Percentiles rank a stretch among this genome's conserved stretches.
Conservation (phyloP, 2,329 filamentous ascomycete genomes). For the Balansia obtecta region DNA sequence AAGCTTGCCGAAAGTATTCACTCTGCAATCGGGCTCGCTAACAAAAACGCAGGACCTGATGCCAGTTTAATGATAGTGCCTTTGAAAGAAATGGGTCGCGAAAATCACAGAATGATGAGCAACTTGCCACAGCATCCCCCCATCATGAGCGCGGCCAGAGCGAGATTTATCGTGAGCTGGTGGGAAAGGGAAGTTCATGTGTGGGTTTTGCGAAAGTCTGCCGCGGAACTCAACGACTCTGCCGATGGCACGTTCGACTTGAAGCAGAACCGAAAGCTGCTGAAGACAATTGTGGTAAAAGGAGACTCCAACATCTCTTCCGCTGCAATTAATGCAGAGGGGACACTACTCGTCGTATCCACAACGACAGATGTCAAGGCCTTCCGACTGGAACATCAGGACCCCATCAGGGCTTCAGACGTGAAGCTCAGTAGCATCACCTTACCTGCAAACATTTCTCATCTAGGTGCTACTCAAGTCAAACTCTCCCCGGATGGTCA, state of each 20-base stretch:
- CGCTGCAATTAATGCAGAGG: slow-evolving; percentile 57
- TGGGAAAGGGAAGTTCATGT: slow-evolving; percentile 82
- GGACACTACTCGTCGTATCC: slow-evolving; percentile 62
- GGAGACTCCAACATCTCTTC: slow-evolving; percentile 77
- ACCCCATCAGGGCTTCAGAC: slow-evolving; percentile 37
- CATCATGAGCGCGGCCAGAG: slow-evolving; percentile 57
- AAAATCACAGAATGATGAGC: slow-evolving; percentile 73
- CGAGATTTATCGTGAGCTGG: slow-evolving; percentile 75
- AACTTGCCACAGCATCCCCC: slow-evolving; percentile 69
- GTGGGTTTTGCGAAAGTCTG: slow-evolving; percentile 48
- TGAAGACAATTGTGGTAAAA: slow-evolving; percentile 55
- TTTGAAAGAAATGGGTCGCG: slow-evolving; percentile 58
- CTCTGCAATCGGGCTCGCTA: slow-evolving; percentile 2
- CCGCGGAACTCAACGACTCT: slow-evolving; percentile 31
- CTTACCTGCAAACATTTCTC: slow-evolving; percentile 42
- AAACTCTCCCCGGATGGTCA: slow-evolving; percentile 56
- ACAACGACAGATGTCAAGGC: slow-evolving; percentile 65
- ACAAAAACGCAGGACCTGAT: slow-evolving; percentile 54
- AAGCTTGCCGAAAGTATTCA: too few relatives aligned
- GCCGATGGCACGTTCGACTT: slow-evolving; percentile 27
- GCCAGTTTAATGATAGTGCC: slow-evolving; percentile 73
- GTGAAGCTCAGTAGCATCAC: slow-evolving; percentile 61
- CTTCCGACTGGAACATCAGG: slow-evolving; percentile 52
- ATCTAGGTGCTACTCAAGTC: slow-evolving; percentile 55
- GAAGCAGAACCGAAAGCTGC: slow-evolving; percentile 47